Conservation (phyloP, 208 protist genomes). For the Wallacemonas collosoma region DNA sequence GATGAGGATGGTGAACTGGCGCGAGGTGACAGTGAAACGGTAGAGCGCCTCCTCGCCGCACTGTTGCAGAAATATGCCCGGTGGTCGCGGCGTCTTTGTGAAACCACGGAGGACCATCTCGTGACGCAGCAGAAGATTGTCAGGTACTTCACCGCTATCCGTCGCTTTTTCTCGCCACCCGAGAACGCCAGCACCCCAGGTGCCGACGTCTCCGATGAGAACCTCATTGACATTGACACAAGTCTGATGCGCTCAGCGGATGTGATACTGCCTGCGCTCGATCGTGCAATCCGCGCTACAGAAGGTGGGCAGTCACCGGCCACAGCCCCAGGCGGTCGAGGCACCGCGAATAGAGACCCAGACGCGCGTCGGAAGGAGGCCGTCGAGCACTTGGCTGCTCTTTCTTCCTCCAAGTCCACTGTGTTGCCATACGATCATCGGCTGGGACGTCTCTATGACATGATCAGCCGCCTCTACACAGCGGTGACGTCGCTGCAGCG, state of each 20-base stretch:
- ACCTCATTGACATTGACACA: slow-evolving; percentile 84
- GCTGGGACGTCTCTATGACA: slow-evolving; percentile 71
- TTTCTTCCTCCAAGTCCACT: slow-evolving; percentile 3
- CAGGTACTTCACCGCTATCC: slow-evolving; percentile 82
- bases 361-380: slow-evolving; percentile 26
- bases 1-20: background rate
- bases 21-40: slow-evolving; percentile 21
- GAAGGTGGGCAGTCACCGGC: background rate
- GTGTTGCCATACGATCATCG: slow-evolving; percentile 69
- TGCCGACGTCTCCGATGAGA: slow-evolving; percentile 42
- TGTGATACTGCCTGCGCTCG: slow-evolving; percentile 72
- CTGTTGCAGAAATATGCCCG: slow-evolving; percentile 85
- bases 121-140: slow-evolving; percentile 77
- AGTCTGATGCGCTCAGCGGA: slow-evolving; percentile 72
- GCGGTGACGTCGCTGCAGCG: slow-evolving; percentile 64
- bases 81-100: slow-evolving; percentile 71
- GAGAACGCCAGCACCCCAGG: background rate
- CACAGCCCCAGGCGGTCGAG: background rate
- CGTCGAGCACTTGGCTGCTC: slow-evolving; percentile 15
- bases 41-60: slow-evolving; percentile 69
- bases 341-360: background rate
- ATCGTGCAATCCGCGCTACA: slow-evolving; percentile 39
- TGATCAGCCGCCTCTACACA: slow-evolving; percentile 57
- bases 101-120: slow-evolving; percentile 83
- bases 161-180: slow-evolving; percentile 56